These are phyloP conservation scores for Coemansia sp. DNA, from an alignment of 192 early-diverging fungal genomes.

Conservation along the genomic window DNA sequence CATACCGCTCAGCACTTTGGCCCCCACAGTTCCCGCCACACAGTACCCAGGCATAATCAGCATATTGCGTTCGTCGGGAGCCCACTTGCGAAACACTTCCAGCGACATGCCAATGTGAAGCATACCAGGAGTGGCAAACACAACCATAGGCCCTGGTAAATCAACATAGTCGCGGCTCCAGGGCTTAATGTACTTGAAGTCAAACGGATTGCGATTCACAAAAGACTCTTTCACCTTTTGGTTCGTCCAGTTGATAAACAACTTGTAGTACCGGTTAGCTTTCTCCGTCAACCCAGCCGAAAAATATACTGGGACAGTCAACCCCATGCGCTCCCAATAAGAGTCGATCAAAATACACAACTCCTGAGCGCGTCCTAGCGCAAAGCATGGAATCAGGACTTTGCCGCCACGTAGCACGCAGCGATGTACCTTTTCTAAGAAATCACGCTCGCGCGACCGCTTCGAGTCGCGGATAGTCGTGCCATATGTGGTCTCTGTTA, in stretches of 20 bases:
- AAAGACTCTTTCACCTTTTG: conserved; percentile 95
- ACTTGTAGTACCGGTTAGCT: conserved; percentile 95
- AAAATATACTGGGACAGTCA: conserved; percentile 91
- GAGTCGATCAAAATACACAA: conserved; percentile 94
- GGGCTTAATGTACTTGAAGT: conserved; percentile 90
- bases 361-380: conserved; percentile 96
- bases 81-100: conserved; percentile 97
- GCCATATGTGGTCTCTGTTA: conserved; percentile 97
- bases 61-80: conserved; percentile 90
- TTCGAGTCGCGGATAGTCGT: conserved; percentile 96
- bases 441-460: conserved; percentile 88
- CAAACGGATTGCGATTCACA: conserved; percentile 95
- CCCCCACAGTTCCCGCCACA: conserved; percentile 94
- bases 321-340: conserved; percentile 93
- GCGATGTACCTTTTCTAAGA: conserved; percentile 84
- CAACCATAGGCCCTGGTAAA: conserved; percentile 87
- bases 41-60: conserved; percentile 98
- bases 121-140: conserved; percentile 99
- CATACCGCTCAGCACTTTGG: conserved; percentile 87
- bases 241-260: conserved; percentile 98
- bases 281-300: conserved; percentile 92
- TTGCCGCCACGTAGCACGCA: conserved; percentile 81
- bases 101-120: conserved; percentile 94
- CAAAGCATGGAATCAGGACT: conserved; percentile 97
- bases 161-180: conserved; percentile 76